phyloP scores from a whole-genome alignment of 345 rosid genomes.

The Ailanthus altissimus region DNA sequence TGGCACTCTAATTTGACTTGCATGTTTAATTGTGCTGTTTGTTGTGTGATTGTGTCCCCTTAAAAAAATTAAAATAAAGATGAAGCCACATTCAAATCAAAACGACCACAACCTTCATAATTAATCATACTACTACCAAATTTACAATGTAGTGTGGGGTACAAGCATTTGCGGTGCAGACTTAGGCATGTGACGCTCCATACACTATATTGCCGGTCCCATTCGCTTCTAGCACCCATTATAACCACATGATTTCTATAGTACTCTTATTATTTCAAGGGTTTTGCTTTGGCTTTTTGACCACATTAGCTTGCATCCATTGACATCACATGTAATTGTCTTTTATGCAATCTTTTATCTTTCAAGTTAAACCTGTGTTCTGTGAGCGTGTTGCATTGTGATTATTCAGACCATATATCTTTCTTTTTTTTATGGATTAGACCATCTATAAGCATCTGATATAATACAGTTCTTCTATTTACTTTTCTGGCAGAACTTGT shows the following conservation, averaged over 20 bases:
- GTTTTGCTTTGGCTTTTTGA: not conserved
- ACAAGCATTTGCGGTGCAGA: not conserved
- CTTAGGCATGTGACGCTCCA: slow-evolving; percentile 14
- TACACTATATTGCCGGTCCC: not conserved
- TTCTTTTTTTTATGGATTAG: not conserved
- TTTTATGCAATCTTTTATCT: not conserved
- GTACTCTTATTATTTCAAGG: not conserved
- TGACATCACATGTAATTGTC: not conserved
- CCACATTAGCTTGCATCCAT: not conserved
- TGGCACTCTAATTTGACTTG: slow-evolving; percentile 25
- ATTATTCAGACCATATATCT: no score
- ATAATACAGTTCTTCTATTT: not conserved
- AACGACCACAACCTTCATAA: slow-evolving; percentile 3
- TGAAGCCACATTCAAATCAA: not conserved
- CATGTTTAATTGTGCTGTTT: slow-evolving; percentile 3
- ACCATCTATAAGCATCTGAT: not conserved
- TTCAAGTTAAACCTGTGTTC: not conserved
- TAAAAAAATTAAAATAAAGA: not conserved
- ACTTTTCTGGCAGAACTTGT: slow-evolving; percentile 52
- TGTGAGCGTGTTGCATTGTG: not conserved
- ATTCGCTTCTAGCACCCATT: not conserved
- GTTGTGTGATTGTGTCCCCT: not conserved
- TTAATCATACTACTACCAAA: slow-evolving; percentile 6
- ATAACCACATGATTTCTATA: not conserved
- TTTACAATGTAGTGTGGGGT: not conserved